phyloP scores from a whole-genome alignment of 768 basidiomycete genomes.

The Basidioascus undulatus region DNA sequence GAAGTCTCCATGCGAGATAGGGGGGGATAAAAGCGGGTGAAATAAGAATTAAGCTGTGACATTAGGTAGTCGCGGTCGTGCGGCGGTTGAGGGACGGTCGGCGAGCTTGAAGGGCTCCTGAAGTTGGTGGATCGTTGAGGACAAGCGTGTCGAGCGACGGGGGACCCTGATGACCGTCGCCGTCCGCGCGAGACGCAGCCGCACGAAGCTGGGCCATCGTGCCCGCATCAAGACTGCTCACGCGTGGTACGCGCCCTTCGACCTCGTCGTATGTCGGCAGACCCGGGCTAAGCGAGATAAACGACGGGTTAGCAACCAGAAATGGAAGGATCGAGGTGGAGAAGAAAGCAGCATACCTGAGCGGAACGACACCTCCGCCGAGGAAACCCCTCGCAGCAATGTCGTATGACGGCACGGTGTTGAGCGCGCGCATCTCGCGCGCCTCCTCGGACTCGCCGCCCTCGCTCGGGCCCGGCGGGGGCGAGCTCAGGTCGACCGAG shows the following conservation, averaged over 20 bases:
- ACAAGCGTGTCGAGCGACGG: background rate
- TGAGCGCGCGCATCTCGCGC: conserved; percentile 6
- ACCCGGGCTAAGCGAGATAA: conserved; percentile 41
- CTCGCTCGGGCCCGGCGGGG: background rate
- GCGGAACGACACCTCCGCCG: conserved; percentile 64
- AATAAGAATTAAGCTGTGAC: too few species aligned
- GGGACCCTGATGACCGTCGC: background rate
- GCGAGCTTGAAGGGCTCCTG: background rate
- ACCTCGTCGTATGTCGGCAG: conserved; percentile 74
- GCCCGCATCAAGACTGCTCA: background rate
- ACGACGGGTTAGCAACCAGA: too few species aligned
- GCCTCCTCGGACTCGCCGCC: background rate
- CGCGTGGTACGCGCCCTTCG: background rate
- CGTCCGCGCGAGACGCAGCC: background rate
- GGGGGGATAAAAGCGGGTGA: background rate
- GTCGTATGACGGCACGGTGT: conserved; percentile 56
- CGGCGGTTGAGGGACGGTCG: too few species aligned
- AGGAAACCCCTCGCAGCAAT: conserved; percentile 67
- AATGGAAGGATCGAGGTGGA: too few species aligned
- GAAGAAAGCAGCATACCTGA: too few species aligned
- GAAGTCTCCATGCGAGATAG: background rate
- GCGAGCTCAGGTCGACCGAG: background rate
- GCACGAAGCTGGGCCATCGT: background rate
- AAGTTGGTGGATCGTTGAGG: background rate
- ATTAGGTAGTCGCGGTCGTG: too few species aligned